Conservation (phyloP, 106 monocot species). For the Allium fistulosum region DNA sequence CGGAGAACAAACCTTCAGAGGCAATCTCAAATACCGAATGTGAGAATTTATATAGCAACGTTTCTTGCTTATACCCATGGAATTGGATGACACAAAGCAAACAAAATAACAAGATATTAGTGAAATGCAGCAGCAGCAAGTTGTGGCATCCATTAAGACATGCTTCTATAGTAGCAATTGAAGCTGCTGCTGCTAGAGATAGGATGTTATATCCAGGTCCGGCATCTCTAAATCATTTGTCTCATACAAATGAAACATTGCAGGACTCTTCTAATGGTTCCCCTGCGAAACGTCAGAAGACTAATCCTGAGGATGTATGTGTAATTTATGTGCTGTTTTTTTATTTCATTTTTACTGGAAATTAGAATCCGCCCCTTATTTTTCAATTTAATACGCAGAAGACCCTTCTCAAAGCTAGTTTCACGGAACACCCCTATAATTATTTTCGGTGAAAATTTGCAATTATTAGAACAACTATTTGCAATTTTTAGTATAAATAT, state of each 20-base stretch:
- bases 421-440: no score
- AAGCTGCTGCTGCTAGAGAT: conserved; percentile 65
- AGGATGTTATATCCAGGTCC: conserved; percentile 38
- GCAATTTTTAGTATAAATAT: no score
- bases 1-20: background rate
- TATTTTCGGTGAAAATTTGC: no score
- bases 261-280: conserved; percentile 10
- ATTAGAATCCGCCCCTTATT: no score
- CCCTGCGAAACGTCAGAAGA: conserved; percentile 58
- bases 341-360: no score
- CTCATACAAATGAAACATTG: conserved; percentile 5
- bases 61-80: conserved; percentile 75
- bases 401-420: no score
- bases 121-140: conserved; percentile 8
- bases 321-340: no score
- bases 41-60: conserved; percentile 6
- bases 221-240: conserved; percentile 4
- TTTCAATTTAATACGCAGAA: no score
- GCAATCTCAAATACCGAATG: background rate
- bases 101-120: conserved; percentile 3
- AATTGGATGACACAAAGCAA: conserved; percentile 32
- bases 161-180: conserved; percentile 76
- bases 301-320: background rate
- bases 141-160: conserved; percentile 87
- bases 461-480: no score